Conservation (phyloP, 441 rosid species). For the Adansonia gregorii region DNA sequence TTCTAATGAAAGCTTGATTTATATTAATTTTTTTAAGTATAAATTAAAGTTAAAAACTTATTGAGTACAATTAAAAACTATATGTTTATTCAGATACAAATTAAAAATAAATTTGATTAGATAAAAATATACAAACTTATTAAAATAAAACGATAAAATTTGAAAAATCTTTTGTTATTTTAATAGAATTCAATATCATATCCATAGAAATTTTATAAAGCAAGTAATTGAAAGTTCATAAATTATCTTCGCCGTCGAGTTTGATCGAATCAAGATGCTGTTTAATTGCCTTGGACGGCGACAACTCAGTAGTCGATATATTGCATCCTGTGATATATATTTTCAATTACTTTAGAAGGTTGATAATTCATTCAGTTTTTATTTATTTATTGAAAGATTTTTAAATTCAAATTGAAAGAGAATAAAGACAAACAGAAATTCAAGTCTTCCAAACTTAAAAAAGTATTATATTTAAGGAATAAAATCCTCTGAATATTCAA, state of each 20-base stretch:
- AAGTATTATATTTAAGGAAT: background rate
- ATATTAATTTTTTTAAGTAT: no score
- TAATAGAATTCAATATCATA: background rate
- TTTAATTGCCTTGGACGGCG: background rate
- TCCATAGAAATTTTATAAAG: background rate
- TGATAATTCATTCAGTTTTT: background rate
- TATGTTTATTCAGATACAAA: no score
- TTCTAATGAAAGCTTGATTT: no score
- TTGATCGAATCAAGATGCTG: background rate
- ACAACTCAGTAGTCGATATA: background rate
- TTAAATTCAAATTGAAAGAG: background rate
- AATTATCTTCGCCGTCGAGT: background rate
- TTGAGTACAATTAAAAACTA: no score
- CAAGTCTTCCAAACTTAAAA: background rate
- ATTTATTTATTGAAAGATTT: background rate
- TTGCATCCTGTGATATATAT: no score
- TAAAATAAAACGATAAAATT: no score
- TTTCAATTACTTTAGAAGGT: background rate
- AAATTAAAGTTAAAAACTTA: no score
- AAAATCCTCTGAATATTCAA: background rate
- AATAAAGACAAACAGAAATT: background rate
- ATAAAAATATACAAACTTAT: no score
- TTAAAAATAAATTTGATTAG: no score
- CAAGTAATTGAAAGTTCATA: background rate
- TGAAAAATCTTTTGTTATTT: no score